These are phyloP conservation scores for Boletus albobrunnescens DNA, from an alignment of 1,284 basidiomycete genomes.

Conservation along the genomic window DNA sequence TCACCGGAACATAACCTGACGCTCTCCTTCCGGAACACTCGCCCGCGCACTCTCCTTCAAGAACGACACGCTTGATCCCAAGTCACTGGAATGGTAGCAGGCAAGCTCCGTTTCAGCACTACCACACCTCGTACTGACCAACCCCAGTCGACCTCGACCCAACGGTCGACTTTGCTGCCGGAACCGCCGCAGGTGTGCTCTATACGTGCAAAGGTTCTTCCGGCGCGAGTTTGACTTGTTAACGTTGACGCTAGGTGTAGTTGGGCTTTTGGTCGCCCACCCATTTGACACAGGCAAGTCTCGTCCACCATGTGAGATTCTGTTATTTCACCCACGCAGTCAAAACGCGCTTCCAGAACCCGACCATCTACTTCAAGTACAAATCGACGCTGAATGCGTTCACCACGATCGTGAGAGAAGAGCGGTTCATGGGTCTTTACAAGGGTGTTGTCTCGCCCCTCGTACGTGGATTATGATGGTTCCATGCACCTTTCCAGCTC, in stretches of 20 bases:
- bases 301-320: not conserved
- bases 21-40: too few species aligned
- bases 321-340: slow-evolving; percentile 40
- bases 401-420: slow-evolving; percentile 61
- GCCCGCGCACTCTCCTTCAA: too few species aligned
- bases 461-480: slow-evolving; percentile 39
- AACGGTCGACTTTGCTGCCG: slow-evolving; percentile 65
- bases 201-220: not conserved
- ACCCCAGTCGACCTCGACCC: slow-evolving; percentile 39
- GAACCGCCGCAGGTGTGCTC: slow-evolving; percentile 57
- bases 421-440: slow-evolving; percentile 61
- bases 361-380: slow-evolving; percentile 52
- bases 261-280: slow-evolving; percentile 61
- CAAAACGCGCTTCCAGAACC: slow-evolving; percentile 73
- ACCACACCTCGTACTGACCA: not conserved
- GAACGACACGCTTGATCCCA: too few species aligned
- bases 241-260: slow-evolving; percentile 47
- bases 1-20: too few species aligned
- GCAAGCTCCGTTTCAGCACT: slow-evolving; percentile 2
- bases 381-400: slow-evolving; percentile 60
- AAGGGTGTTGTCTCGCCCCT: slow-evolving; percentile 72
- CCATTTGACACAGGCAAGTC: slow-evolving; percentile 69
- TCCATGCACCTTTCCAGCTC: not conserved
- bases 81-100: slow-evolving; percentile 16
- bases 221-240: not conserved